These are phyloP conservation scores for Volvox reticuliferus DNA, from an alignment of 139 green algal genomes.

Conservation along the genomic window DNA sequence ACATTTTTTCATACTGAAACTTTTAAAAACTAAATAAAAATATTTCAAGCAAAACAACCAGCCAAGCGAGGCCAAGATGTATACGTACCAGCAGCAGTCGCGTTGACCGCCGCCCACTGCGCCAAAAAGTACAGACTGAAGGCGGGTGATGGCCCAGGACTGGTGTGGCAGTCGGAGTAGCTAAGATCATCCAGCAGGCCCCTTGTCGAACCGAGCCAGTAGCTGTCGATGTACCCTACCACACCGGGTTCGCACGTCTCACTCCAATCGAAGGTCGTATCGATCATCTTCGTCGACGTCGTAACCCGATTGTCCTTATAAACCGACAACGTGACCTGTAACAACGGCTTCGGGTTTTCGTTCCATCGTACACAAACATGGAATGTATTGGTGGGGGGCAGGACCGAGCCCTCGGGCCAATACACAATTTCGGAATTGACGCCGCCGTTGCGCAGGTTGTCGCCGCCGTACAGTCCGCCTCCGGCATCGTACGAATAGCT, in stretches of 20 bases:
- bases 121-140: background rate
- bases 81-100: background rate
- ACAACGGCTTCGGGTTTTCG: background rate
- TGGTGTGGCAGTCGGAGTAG: background rate
- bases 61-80: too few species aligned
- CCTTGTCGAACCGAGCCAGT: background rate
- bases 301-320: background rate
- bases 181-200: background rate
- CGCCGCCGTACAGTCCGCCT: background rate
- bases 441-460: background rate
- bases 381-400: background rate
- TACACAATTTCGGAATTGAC: background rate
- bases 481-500: background rate
- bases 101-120: background rate
- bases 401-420: background rate
- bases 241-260: background rate
- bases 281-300: slow-evolving; percentile 7
- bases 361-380: background rate
- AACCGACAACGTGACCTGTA: background rate
- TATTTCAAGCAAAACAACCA: too few species aligned
- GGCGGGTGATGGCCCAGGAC: background rate
- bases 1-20: too few species aligned
- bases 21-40: too few species aligned
- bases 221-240: background rate
- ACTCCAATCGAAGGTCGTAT: background rate